A percentile compares a stretch with the other conserved stretches of the same genome.
Conservation (phyloP, 352 stramenopile species). For the Aphanomyces astaci region DNA sequence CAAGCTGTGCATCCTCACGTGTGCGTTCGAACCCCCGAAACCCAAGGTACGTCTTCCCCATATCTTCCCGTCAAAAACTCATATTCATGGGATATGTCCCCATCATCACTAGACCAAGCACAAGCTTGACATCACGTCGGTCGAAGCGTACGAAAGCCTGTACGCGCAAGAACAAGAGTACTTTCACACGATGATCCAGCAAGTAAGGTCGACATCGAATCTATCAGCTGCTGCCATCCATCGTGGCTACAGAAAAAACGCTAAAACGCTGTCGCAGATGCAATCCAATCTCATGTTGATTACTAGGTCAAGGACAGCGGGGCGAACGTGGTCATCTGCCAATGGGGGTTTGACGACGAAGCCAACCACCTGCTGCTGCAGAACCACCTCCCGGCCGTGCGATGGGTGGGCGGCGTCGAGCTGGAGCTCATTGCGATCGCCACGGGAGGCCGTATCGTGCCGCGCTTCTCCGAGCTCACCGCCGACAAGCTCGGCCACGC, state of each 20-base stretch:
- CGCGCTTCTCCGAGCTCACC: constrained; percentile 96
- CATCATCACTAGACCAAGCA: constrained; percentile 89
- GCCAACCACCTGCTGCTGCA: constrained; percentile 98
- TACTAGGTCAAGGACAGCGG: constrained; percentile 96
- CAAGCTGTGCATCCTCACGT: constrained; percentile 98
- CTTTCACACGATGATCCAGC: constrained; percentile 98
- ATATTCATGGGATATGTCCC: background rate
- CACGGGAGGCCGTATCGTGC: constrained; percentile 97
- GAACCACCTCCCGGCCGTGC: constrained; percentile 95
- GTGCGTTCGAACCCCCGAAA: constrained; percentile 98
- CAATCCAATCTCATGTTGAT: background rate
- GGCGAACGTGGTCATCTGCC: constrained; percentile 98
- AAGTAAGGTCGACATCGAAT: too few relatives aligned
- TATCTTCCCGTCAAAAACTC: background rate
- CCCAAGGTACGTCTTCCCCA: constrained; percentile 74
- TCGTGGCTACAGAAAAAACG: too few relatives aligned
- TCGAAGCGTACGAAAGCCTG: constrained; percentile 96
- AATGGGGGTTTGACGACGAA: constrained; percentile 99
- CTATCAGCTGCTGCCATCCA: background rate
- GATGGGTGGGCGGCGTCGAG: constrained; percentile 99
- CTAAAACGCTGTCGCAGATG: too few relatives aligned
- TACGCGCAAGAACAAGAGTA: constrained; percentile 98
- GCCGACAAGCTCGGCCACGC: constrained; percentile 95
- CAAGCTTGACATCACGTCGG: constrained; percentile 98
- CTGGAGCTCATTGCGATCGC: constrained; percentile 99